A percentile compares a stretch with the other conserved stretches of the same genome.
These are phyloP conservation scores for Volvox carteri DNA, from an alignment of 163 green algal genomes.

Conservation along the genomic window DNA sequence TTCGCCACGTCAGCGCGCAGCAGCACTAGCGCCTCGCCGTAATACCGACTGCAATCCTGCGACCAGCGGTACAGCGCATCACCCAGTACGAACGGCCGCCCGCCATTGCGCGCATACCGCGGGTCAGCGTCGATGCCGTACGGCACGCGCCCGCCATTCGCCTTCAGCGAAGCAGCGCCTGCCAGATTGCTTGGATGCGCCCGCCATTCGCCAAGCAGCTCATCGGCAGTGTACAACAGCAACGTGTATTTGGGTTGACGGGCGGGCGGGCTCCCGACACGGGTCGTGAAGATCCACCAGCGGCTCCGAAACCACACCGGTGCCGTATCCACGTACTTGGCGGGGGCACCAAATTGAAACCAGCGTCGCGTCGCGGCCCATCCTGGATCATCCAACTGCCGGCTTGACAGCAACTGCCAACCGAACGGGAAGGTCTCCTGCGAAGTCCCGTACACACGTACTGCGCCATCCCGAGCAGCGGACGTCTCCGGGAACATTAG, in stretches of 20 bases:
- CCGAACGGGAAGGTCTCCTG: conserved; percentile 44
- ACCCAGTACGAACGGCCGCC: conserved; percentile 26
- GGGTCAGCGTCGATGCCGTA: conserved; percentile 31
- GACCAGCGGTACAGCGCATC: conserved; percentile 44
- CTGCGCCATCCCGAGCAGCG: not conserved
- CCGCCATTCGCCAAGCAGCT: conserved; percentile 39
- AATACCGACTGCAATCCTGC: conserved; percentile 58
- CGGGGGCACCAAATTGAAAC: conserved; percentile 21
- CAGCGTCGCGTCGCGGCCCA: conserved; percentile 38
- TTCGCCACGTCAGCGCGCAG: conserved; percentile 30
- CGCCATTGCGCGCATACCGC: conserved; percentile 34
- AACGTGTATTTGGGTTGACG: conserved; percentile 53
- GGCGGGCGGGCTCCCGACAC: not conserved
- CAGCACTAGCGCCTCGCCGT: conserved; percentile 52
- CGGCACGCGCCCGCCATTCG: not conserved
- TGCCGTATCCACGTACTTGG: conserved; percentile 56
- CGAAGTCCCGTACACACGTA: conserved; percentile 40
- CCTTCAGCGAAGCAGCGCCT: not conserved
- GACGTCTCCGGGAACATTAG: conserved; percentile 57
- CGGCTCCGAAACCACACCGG: conserved; percentile 26
- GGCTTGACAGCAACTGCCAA: not conserved
- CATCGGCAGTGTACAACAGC: conserved; percentile 31
- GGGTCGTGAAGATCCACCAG: conserved; percentile 60
- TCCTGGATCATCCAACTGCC: not conserved
- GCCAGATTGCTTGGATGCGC: conserved; percentile 10